phyloP scores from a whole-genome alignment of 768 basidiomycete species.

The Tremella fuciformis region DNA sequence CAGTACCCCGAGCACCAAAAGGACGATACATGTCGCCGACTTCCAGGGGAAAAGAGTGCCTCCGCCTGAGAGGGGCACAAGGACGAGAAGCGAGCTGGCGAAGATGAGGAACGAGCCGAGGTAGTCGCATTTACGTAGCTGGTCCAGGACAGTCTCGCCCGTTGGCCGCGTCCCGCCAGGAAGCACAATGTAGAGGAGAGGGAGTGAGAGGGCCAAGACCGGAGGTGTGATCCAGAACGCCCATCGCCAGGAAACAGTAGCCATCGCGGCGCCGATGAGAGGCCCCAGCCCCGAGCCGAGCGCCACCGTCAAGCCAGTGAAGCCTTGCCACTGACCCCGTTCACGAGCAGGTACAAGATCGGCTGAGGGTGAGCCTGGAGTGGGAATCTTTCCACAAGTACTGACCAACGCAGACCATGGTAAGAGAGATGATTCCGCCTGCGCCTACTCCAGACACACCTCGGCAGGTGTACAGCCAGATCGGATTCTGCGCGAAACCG shows the following conservation, averaged over 20 bases:
- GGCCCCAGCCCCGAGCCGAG: conserved; percentile 1
- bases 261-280: too few relatives aligned
- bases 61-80: conserved; percentile 36
- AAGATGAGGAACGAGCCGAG: conserved; percentile 29
- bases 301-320: conserved; percentile 21
- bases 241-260: conserved; percentile 16
- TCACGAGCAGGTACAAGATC: conserved; percentile 32
- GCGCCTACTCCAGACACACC: too few relatives aligned
- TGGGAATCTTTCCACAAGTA: too few relatives aligned
- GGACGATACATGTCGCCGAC: conserved; percentile 27
- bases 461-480: too few relatives aligned
- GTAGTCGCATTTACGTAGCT: conserved; percentile 35
- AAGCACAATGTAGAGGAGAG: conserved; percentile 22
- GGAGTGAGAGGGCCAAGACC: conserved; percentile 16
- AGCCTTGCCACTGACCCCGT: conserved; percentile 22
- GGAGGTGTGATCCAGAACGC: conserved; percentile 25
- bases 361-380: too few relatives aligned
- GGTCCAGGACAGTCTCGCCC: conserved; percentile 18
- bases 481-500: conserved; percentile 35
- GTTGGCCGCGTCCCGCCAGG: conserved; percentile 21
- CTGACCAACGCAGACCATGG: conserved; percentile 26
- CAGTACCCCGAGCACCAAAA: conserved; percentile 26
- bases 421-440: conserved; percentile 15
- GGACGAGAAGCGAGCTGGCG: conserved; percentile 29
- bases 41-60: conserved; percentile 33